Percentiles rank a stretch among this genome's conserved stretches.
These are phyloP conservation scores for Beauveria scarabaeidicola DNA, from an alignment of 2,329 filamentous ascomycete species.

Conservation along the genomic window DNA sequence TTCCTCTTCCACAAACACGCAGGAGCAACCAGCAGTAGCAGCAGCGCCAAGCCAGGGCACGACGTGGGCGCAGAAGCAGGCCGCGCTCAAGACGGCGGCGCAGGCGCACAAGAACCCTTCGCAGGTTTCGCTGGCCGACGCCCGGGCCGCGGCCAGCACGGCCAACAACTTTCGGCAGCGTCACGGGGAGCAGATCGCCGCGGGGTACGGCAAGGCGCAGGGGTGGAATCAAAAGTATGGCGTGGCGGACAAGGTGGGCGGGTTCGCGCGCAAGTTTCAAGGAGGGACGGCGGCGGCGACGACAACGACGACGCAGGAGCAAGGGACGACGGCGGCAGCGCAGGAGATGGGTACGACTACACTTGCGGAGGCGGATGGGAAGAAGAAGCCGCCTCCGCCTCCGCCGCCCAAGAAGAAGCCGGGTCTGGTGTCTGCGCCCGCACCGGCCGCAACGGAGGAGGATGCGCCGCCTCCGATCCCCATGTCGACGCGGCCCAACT, in stretches of 20 bases:
- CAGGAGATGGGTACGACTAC: neutral
- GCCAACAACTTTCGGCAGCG: slow-evolving; percentile 62
- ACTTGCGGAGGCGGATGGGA: neutral
- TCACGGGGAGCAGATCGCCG: slow-evolving; percentile 58
- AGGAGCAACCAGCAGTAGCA: slow-evolving; percentile 13
- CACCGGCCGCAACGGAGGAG: slow-evolving; percentile 19
- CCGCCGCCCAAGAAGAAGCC: slow-evolving; percentile 46
- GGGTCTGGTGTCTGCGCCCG: slow-evolving; percentile 19
- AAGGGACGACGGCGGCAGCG: neutral
- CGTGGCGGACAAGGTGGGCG: slow-evolving; percentile 32
- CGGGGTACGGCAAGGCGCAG: slow-evolving; percentile 49
- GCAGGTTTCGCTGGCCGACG: slow-evolving; percentile 51
- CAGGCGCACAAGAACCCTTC: slow-evolving; percentile 53
- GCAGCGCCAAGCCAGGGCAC: slow-evolving; percentile 39
- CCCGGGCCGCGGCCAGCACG: slow-evolving; percentile 48
- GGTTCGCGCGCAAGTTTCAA: slow-evolving; percentile 14
- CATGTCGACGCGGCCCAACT: slow-evolving; percentile 40
- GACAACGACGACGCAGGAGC: neutral
- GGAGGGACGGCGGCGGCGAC: neutral
- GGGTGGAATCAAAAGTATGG: slow-evolving; percentile 55
- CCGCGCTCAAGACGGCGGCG: slow-evolving; percentile 52
- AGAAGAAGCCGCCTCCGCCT: slow-evolving; percentile 45
- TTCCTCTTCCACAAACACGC: slow-evolving; percentile 14
- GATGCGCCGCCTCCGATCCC: slow-evolving; percentile 44
- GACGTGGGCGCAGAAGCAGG: slow-evolving; percentile 56